Percentiles rank a stretch among this genome's conserved stretches.
Conservation (phyloP, 2,329 filamentous ascomycete species). For the Diplodia scrobiculata region DNA sequence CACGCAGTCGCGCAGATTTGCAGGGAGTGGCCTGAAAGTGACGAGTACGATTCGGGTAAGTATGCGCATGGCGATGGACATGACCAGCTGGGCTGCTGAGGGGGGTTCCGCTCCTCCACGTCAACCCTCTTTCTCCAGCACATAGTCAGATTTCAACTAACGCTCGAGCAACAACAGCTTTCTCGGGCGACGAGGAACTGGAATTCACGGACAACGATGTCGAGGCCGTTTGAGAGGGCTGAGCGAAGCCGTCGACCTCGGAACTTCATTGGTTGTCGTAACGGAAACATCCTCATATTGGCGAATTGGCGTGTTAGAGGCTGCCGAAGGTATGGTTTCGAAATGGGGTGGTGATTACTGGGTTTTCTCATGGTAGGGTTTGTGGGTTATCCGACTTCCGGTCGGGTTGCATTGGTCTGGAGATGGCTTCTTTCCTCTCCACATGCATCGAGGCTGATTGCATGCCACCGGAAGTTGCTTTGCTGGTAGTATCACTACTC, state of each 20-base stretch:
- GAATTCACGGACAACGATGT: slow-evolving; percentile 27
- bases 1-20: not conserved
- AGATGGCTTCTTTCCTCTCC: not conserved
- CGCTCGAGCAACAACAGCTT: slow-evolving; percentile 19
- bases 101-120: not conserved
- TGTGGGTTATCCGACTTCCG: not conserved
- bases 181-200: slow-evolving; percentile 27
- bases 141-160: not conserved
- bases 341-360: slow-evolving; percentile 4
- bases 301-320: slow-evolving; percentile 19
- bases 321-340: not conserved
- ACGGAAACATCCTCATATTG: not conserved
- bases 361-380: not conserved
- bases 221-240: slow-evolving; percentile 12
- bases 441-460: not conserved
- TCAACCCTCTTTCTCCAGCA: not conserved
- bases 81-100: not conserved
- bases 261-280: not conserved
- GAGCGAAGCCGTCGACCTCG: not conserved
- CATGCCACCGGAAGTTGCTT: not conserved
- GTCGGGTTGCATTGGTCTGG: not conserved
- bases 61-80: not conserved
- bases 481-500: slow-evolving; percentile 13
- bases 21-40: slow-evolving; percentile 23
- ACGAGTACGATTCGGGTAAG: slow-evolving; percentile 29